phyloP scores from a whole-genome alignment of 164 flowering plant species.

The Echeveria elegans region DNA sequence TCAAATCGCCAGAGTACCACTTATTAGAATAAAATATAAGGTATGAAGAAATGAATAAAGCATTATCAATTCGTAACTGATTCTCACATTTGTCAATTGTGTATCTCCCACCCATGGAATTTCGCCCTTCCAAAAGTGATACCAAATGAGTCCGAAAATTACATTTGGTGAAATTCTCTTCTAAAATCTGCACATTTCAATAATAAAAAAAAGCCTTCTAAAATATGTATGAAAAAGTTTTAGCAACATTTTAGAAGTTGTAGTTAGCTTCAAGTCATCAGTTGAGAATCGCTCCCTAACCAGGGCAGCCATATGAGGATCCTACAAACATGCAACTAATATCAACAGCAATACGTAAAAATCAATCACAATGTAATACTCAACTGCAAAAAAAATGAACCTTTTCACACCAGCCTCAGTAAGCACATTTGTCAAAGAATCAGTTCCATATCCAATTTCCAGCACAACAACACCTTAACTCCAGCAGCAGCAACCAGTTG shows the following conservation, averaged over 20 bases:
- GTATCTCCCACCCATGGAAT: constrained; percentile 16
- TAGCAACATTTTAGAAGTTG: background rate
- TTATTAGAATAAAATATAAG: too few relatives aligned
- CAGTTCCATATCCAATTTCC: constrained; percentile 97
- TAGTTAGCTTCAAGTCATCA: constrained; percentile 40
- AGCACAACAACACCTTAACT: constrained; percentile 67
- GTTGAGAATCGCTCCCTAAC: constrained; percentile 65
- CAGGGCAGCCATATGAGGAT: constrained; percentile 75
- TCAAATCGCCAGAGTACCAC: too few relatives aligned
- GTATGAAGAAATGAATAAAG: background rate
- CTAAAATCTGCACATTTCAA: constrained; percentile 58
- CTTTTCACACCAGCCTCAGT: constrained; percentile 80
- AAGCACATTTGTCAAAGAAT: constrained; percentile 81
- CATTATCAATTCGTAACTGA: background rate
- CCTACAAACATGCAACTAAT: constrained; percentile 37
- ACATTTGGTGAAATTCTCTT: constrained; percentile 83
- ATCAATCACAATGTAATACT: background rate
- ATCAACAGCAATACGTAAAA: constrained; percentile 6
- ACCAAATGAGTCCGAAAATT: constrained; percentile 54
- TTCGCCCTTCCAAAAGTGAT: constrained; percentile 28
- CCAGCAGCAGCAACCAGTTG: constrained; percentile 52
- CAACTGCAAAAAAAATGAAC: constrained; percentile 24
- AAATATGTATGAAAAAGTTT: background rate
- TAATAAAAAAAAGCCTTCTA: background rate
- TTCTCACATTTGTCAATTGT: constrained; percentile 59